Conservation (phyloP, 1,139 yeast genomes). For the Hemisphaericaspora xylofermentans region DNA sequence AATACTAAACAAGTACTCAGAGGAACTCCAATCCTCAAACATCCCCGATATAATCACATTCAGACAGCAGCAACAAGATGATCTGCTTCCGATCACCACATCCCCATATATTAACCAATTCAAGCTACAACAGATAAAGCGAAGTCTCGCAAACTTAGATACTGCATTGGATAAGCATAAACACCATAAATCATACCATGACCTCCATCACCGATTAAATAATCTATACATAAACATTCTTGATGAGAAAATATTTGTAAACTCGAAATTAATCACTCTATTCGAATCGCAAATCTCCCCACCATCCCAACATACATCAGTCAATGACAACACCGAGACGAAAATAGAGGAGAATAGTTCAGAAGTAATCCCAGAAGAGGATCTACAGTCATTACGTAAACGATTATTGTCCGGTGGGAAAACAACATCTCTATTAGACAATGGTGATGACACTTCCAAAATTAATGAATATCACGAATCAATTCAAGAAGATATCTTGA, state of each 20-base stretch:
- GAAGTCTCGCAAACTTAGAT: slow-evolving; percentile 8
- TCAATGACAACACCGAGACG: slow-evolving; percentile 2
- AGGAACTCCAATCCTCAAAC: slow-evolving; percentile 16
- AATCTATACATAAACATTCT: slow-evolving; percentile 16
- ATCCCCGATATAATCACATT: slow-evolving; percentile 15
- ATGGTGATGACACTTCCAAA: slow-evolving; percentile 8
- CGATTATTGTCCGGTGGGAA: slow-evolving; percentile 28
- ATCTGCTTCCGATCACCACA: slow-evolving; percentile 2
- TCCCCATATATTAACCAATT: slow-evolving; percentile 27
- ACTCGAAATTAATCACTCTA: slow-evolving; percentile 17
- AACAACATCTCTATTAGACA: slow-evolving; percentile 9
- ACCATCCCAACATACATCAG: not conserved
- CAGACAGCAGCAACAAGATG: slow-evolving; percentile 1
- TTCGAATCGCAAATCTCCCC: slow-evolving; percentile 12
- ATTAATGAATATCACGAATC: slow-evolving; percentile 42
- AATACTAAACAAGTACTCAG: slow-evolving; percentile 17
- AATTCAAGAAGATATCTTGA: slow-evolving; percentile 41
- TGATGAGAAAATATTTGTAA: slow-evolving; percentile 27
- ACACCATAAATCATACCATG: slow-evolving; percentile 13
- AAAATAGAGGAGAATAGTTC: not conserved
- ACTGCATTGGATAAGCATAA: slow-evolving; percentile 12
- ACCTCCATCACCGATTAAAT: slow-evolving; percentile 13
- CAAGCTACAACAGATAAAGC: slow-evolving; percentile 20
- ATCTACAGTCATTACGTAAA: slow-evolving; percentile 24
- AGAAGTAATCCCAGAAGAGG: slow-evolving; percentile 13